These are phyloP conservation scores for Tetrahymena elliotti DNA, from an alignment of 73 alveolate species.

Conservation along the genomic window DNA sequence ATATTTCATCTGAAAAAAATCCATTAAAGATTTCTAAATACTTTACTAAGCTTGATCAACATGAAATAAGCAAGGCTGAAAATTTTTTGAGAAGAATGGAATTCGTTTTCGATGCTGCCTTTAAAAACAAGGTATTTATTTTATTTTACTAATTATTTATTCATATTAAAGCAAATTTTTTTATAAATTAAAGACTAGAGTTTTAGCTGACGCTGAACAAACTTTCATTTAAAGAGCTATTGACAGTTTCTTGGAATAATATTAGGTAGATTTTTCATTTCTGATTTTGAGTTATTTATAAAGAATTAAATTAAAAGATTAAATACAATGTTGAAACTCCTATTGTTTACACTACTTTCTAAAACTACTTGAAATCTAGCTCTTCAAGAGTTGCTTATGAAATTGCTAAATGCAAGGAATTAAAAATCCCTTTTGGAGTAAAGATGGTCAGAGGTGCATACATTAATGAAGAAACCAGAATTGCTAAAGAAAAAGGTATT, in stretches of 20 bases:
- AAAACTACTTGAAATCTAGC: slow-evolving; percentile 15
- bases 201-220: slow-evolving; percentile 35
- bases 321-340: slow-evolving; percentile 12
- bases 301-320: not conserved
- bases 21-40: not conserved
- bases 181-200: not conserved
- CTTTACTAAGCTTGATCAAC: slow-evolving; percentile 2
- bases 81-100: slow-evolving; percentile 19
- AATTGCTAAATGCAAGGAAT: slow-evolving; percentile 14
- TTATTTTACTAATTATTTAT: not conserved
- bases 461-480: slow-evolving; percentile 19
- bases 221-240: slow-evolving; percentile 17
- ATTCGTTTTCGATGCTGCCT: slow-evolving; percentile 18
- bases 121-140: not conserved
- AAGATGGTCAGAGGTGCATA: slow-evolving; percentile 48
- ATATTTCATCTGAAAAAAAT: not conserved
- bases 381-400: slow-evolving; percentile 17
- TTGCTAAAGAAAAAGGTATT: slow-evolving; percentile 7
- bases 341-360: slow-evolving; percentile 17
- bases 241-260: slow-evolving; percentile 25
- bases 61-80: not conserved
- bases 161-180: not conserved
- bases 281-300: not conserved
- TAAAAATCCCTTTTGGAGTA: not conserved
- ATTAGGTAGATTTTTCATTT: not conserved